Evolutionary conservation across 139 green algal species (phyloP), one percentile per base, ranked within the genome.

Genomic region (Volvox reticuliferus): DNA sequence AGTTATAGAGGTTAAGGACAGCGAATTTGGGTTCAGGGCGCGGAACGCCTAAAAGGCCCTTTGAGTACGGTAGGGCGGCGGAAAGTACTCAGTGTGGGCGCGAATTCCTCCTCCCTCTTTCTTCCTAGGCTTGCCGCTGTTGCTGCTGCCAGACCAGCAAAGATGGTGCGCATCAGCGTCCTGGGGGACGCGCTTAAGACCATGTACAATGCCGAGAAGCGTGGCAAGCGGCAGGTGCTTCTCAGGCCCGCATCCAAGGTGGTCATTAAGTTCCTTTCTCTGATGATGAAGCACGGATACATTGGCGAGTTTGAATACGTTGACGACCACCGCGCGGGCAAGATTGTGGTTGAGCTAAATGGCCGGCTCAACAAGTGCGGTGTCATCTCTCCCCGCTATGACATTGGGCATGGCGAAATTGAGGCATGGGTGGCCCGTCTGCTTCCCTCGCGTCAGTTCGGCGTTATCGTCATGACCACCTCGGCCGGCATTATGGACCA

Each of bases 271-370:
- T 99, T 99, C 95, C 96, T 99, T 91, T 96, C 97, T 91, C 95
- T 99, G 37, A 99, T 99, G 98, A 96, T 95, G 93, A 97, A 96
- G 94, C 95, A 99, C 92, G 98, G 98, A 62, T 99, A 99, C 97
- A 99, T 99, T 92, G 96, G 96, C 91, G 98, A 99, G 96, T 99
- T 99, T 92, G 98, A 99, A 94, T 96, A 97, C 44, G 97, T 99
- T 61, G 98, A 99, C 89, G 99, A 99, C 97, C 98, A 99, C 94
- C 95, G 98, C 44, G 95, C 94, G 2, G 98, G 98, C 92, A 99
- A 99, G 96, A 99, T 99, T 92, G 98, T 99, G 20, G 98, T 99
- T 63, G 97, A 99, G 96, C 96, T 99, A 28, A 99, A 99, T 93
- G 98, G 98, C 55, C 93, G 98, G 78, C 96, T 99, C 76, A 99